Conservation (phyloP, 1,284 basidiomycete genomes). For the Leccinum proximum region DNA sequence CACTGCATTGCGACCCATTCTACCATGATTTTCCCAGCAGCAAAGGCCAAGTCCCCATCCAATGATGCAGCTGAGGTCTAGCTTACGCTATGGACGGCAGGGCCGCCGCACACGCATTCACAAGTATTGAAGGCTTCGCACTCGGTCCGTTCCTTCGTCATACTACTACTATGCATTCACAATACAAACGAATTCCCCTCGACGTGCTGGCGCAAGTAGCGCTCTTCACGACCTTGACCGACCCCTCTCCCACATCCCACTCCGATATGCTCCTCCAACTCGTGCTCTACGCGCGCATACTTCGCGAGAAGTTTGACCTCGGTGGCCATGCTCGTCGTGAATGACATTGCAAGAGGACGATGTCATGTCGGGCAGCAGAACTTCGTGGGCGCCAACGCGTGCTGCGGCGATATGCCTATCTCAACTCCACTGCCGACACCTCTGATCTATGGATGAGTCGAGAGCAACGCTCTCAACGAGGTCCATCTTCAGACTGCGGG, state of each 20-base stretch:
- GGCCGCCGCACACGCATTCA: slow-evolving; percentile 24
- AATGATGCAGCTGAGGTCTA: slow-evolving; percentile 30
- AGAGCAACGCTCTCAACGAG: too few species aligned
- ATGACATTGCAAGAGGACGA: too few species aligned
- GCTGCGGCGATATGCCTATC: too few species aligned
- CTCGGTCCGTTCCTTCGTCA: slow-evolving; percentile 15
- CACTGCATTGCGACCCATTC: slow-evolving; percentile 29
- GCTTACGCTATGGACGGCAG: slow-evolving; percentile 12
- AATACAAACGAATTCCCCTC: slow-evolving; percentile 42
- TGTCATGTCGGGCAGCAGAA: too few species aligned
- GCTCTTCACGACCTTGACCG: slow-evolving; percentile 34
- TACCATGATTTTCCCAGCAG: slow-evolving; percentile 36
- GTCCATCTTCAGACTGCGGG: too few species aligned
- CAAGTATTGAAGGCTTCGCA: slow-evolving; percentile 25
- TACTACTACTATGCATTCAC: slow-evolving; percentile 41
- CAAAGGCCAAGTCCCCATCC: slow-evolving; percentile 32
- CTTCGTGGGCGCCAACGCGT: too few species aligned
- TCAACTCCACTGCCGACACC: too few species aligned
- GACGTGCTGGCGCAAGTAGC: slow-evolving; percentile 54
- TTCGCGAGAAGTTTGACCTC: too few species aligned
- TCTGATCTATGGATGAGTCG: too few species aligned
- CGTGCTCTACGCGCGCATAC: slow-evolving; percentile 25
- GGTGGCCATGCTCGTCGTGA: too few species aligned
- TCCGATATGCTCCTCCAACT: slow-evolving; percentile 42
- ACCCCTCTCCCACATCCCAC: slow-evolving; percentile 33